A percentile compares a stretch with the other conserved stretches of the same genome.
Evolutionary conservation across 257 asterid species (phyloP).

Genomic region (Petrea volubilis): DNA sequence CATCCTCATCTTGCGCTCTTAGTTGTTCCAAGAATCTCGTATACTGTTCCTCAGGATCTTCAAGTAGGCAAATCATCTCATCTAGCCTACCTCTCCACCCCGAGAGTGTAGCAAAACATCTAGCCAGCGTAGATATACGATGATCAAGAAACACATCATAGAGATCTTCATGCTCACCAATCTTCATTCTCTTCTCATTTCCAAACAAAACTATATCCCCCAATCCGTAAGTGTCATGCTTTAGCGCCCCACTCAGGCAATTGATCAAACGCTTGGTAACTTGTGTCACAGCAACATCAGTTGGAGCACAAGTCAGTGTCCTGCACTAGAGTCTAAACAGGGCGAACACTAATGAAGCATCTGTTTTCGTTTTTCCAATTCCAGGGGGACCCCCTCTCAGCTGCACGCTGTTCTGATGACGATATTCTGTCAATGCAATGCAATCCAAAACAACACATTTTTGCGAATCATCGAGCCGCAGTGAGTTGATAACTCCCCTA

Average conservation of each 20-base stretch:
- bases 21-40: constrained; percentile 24
- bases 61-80: constrained; percentile 45
- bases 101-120: constrained; percentile 38
- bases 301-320: constrained; percentile 73
- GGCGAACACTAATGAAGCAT: constrained; percentile 36
- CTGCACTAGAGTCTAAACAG: constrained; percentile 44
- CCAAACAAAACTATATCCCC: constrained; percentile 78
- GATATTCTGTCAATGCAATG: constrained; percentile 41
- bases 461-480: constrained; percentile 56
- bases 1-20: constrained; percentile 7
- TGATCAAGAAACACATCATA: constrained; percentile 59
- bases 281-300: constrained; percentile 49
- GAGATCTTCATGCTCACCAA: constrained; percentile 56
- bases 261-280: constrained; percentile 34
- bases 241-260: constrained; percentile 31
- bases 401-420: constrained; percentile 40
- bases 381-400: constrained; percentile 93
- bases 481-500: constrained; percentile 14
- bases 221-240: constrained; percentile 51
- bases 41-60: constrained; percentile 46
- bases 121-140: constrained; percentile 39
- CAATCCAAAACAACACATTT: constrained; percentile 45
- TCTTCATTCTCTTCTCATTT: constrained; percentile 59
- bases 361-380: constrained; percentile 73
- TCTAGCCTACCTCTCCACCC: constrained; percentile 52